Evolutionary conservation across 139 green algal species (phyloP), one percentile per base, ranked within the genome.

Genomic region (Volvox africanus): DNA sequence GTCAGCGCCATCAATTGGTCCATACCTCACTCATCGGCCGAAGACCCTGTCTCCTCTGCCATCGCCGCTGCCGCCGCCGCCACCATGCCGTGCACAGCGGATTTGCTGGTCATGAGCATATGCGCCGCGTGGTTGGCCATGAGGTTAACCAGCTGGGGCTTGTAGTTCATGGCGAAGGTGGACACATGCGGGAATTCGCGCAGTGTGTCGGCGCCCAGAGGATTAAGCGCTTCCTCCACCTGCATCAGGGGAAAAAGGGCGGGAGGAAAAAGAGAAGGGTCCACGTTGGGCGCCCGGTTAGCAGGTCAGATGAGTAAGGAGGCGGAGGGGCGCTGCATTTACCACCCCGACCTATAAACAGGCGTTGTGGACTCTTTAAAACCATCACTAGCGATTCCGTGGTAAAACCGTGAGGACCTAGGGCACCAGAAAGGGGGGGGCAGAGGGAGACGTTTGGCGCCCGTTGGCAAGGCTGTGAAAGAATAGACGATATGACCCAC

Each of bases 91-190:
- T 61, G 9, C 69, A 89, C 17, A n/a, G 26, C 26, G 28, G 33
- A 69, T n/a, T 32, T 55, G 69, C 37, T 55, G 19, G 37, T 12
- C 68, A 89, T 75, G 61, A 89, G 17, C 84, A 82, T 82, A 36
- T 62, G 6, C 14, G 84, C 84, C 69, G 68, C 84, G 69, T 89
- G 84, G 9, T 68, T 50, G 21, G 84, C 28, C 84, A 89, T 81
- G 30, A 89, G 68, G 36, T 44, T 75, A 2, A 89, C 84, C 84
- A 89, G 69, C 67, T 89, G 32, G 28, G 84, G 84, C 16, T 69
- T 55, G 84, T 89, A 89, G 84, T 89, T 82, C 68, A 89, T 82
- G 69, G 84, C 84, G 6, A 89, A 73, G 69, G 84, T 82, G 36
- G 68, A 73, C 28, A 89, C 44, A n/a, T 44, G 69, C n/a, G 84